Evolutionary conservation across 1,284 basidiomycete species (phyloP).

Genomic region (Cystobasidium pallidum): DNA sequence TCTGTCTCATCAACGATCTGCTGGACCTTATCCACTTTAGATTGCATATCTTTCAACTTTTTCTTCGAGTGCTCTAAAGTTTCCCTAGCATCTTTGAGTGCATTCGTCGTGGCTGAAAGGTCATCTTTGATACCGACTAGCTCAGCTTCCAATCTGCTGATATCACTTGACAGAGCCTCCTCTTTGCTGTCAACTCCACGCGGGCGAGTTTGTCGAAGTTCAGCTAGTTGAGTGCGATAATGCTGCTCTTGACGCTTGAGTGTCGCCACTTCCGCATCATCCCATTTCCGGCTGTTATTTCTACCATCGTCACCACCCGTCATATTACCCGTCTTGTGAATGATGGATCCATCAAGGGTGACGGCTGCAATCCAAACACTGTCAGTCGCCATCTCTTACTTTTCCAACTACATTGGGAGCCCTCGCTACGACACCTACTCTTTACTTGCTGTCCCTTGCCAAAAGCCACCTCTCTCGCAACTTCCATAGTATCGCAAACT

Average conservation of each 20-base stretch:
- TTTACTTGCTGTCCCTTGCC: conserved; percentile 95
- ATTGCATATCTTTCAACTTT: conserved; percentile 63
- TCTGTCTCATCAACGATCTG: conserved; percentile 62
- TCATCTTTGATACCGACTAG: conserved; percentile 78
- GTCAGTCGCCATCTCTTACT: too few relatives aligned
- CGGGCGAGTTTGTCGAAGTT: conserved; percentile 69
- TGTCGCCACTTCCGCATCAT: conserved; percentile 76
- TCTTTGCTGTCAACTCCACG: conserved; percentile 65
- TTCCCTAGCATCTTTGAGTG: conserved; percentile 71
- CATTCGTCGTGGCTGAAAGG: conserved; percentile 67
- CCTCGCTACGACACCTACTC: too few relatives aligned
- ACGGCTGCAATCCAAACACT: too few relatives aligned
- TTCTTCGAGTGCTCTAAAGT: conserved; percentile 76
- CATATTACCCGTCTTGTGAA: conserved; percentile 96
- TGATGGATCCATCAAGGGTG: conserved; percentile 92
- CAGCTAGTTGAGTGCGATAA: conserved; percentile 32
- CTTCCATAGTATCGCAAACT: conserved; percentile 91
- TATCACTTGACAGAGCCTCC: conserved; percentile 74
- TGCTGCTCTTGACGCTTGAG: conserved; percentile 41
- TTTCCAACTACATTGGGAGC: too few relatives aligned
- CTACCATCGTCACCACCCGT: conserved; percentile 87
- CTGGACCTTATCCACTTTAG: conserved; percentile 65
- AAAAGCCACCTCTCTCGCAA: conserved; percentile 87
- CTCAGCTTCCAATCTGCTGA: conserved; percentile 76
- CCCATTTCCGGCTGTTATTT: conserved; percentile 76